Base-by-base conservation (phyloP, 495 filamentous ascomycete genomes). In the Letharia lupina region DNA sequence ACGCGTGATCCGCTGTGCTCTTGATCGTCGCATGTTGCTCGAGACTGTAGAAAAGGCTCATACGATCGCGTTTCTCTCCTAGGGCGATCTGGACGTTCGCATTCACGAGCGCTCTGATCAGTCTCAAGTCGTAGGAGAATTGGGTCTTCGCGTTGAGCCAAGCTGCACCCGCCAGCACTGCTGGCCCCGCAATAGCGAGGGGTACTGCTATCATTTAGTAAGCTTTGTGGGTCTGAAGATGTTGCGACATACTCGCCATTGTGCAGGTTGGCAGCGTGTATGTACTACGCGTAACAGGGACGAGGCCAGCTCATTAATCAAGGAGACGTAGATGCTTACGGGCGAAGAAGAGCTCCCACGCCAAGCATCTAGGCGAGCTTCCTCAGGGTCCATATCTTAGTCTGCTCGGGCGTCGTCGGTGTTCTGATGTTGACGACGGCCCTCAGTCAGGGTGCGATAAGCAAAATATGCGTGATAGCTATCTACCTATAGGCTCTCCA, bases 1-100 rank as follows among this genome's bases (percentile, higher is more conserved):
- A 93, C 13, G 80, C 70, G 4, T 80, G 77, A 69, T 86, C 77
- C 16, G 79, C 83, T 1, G 82, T 82, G 31, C 81, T 78, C 37
- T 83, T 77, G 45, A 82, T 73, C 31, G 82, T 79, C 9, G 93
- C 92, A 40, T 82, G 76, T 44, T 79, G 71, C 71, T 98, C 94
- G 48, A 98, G 80, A 23, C 76, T 67, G 76, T 97, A 96, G 78
- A 97, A 98, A 50, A 84, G 73, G 71, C 87, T 96, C 64, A 90
- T 59, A 33, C 80, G 79, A 67, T 89, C 90, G 1, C 78, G 79
- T 15, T 77, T 78, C 60, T 85, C 79, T 45, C 78, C 77, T 15
- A 80, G 20, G 31, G 70, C 70, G 11, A 80, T 70, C 4, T 72
- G 75, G n/a, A 83, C 31, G 20, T 73, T 64, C 39, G 80, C 75